These are phyloP conservation scores for Symbiodinium natans DNA, from an alignment of 73 alveolate species.

Conservation along the genomic window DNA sequence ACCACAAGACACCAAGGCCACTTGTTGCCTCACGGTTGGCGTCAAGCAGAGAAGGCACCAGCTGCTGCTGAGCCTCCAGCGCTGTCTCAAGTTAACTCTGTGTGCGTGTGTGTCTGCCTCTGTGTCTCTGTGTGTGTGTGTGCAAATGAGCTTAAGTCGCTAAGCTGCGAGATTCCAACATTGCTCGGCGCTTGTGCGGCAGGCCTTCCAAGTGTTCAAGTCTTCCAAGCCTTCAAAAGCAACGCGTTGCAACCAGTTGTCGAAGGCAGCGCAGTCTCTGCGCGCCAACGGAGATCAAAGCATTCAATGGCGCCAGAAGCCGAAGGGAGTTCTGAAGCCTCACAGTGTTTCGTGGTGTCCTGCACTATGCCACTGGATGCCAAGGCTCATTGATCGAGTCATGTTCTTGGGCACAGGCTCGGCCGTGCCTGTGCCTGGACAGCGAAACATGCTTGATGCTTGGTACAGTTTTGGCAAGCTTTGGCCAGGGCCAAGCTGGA, in stretches of 20 bases:
- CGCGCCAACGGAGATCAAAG: not conserved
- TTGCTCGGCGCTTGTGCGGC: not conserved
- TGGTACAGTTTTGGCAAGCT: not conserved
- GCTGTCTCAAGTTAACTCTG: too few species aligned
- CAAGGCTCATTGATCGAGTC: slow-evolving; percentile 76
- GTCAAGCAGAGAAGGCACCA: not conserved
- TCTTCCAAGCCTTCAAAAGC: not conserved
- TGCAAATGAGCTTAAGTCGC: not conserved
- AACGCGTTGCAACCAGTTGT: too few species aligned
- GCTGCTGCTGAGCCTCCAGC: not conserved
- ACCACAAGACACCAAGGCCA: not conserved
- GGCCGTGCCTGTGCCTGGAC: slow-evolving; percentile 92
- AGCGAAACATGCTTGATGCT: slow-evolving; percentile 78
- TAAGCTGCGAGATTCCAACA: not conserved
- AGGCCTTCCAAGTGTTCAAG: not conserved
- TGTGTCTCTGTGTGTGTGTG: too few species aligned
- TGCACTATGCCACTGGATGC: not conserved
- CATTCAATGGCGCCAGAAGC: not conserved
- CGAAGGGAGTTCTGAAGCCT: not conserved
- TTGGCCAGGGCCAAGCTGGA: not conserved
- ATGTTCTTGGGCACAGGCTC: slow-evolving; percentile 92
- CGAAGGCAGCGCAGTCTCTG: not conserved
- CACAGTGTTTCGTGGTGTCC: not conserved
- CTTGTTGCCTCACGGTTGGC: not conserved
- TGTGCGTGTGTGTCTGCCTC: too few species aligned